Evolutionary conservation across 202 grass and related monocot species (phyloP), one percentile per base, ranked within the genome.

Genomic region (Schoenoplectus tabernaemontani): DNA sequence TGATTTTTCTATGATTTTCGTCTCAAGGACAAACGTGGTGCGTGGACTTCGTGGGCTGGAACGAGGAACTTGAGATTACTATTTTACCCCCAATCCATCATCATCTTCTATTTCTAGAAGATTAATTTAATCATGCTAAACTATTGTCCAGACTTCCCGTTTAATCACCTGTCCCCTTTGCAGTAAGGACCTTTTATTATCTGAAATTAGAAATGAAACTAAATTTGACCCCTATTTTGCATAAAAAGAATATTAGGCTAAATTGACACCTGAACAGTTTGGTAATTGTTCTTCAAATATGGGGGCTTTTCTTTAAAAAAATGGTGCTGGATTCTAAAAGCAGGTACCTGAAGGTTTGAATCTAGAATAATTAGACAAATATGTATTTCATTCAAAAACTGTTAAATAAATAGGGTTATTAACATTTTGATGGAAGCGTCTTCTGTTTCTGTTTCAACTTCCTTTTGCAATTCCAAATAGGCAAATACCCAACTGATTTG

Each of bases 1-100:
- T 4, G 6, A 23, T 0, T 0, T 64, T 56, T 56, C 48, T 62
- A 17, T 37, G 59, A 54, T n/a, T n/a, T 30, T 53, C 39, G 23
- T 78, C 57, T 77, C 42, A 22, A 48, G 78, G 39, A 24, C 13
- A 80, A 73, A 65, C 20, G 59, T 80, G 78, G 38, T 80, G 78
- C 78, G 78, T 80, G 78, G 78, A 80, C 78, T 80, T 80, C 59
- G 58, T 65, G 78, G 60, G 28, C 4, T 30, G 78, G n/a, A 34
- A 50, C 20, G 39, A 65, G 56, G 44, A 64, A 65, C 7, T 23
- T 3, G 12, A 65, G 65, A 65, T 80, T 60, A 80, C 59, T 12
- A 32, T 19, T 65, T 20, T 80, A 4, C 59, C 77, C 78, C 65
- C 59, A 30, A 15, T 39, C 26, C 15, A 9, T 13, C 58, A 8